phyloP scores from a whole-genome alignment of 345 rosid species.

The Salix udensis region DNA sequence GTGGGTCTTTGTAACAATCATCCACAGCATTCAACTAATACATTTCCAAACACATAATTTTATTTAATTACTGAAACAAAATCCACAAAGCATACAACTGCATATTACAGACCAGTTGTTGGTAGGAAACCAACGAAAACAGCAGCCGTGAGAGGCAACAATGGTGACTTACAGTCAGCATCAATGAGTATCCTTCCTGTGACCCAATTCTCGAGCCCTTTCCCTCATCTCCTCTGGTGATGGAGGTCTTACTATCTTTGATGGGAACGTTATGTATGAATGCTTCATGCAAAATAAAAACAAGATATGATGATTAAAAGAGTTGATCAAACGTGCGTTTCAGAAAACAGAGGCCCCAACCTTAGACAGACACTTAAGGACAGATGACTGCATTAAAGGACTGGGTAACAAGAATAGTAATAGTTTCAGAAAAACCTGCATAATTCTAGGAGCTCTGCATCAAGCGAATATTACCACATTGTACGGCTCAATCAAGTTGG shows the following conservation, averaged over 20 bases:
- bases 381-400: neutral
- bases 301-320: neutral
- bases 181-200: slow-evolving; percentile 34
- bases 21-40: neutral
- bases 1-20: neutral
- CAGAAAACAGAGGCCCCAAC: neutral
- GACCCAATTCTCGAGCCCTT: slow-evolving; percentile 58
- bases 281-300: slow-evolving; percentile 34
- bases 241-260: slow-evolving; percentile 50
- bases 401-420: neutral
- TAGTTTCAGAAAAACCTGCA: neutral
- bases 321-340: neutral
- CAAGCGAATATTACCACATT: neutral
- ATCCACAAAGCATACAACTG: neutral
- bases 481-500: neutral
- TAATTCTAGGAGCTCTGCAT: neutral
- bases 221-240: slow-evolving; percentile 70
- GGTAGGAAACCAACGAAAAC: neutral
- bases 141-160: neutral
- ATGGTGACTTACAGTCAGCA: neutral
- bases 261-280: slow-evolving; percentile 51
- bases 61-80: neutral
- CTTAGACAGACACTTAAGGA: neutral
- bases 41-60: neutral
- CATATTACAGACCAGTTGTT: neutral